Percentiles rank a stretch among this genome's conserved stretches.
Conservation (phyloP, 768 basidiomycete species). For the Mycena polygramma region DNA sequence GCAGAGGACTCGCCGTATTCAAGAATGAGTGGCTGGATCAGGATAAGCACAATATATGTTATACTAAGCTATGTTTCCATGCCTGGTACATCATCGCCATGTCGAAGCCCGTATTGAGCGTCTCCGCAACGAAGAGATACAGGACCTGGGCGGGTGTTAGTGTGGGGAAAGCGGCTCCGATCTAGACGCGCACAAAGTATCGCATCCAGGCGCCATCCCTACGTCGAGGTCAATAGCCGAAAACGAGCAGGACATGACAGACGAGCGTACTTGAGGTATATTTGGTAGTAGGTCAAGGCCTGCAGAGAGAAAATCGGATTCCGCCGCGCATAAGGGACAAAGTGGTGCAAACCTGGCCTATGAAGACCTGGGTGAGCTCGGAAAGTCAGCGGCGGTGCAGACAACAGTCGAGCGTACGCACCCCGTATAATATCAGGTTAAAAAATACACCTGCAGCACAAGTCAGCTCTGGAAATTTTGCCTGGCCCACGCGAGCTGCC, state of each 20-base stretch:
- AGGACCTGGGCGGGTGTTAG: constrained; percentile 3
- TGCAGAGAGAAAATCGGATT: background rate
- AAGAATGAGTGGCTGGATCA: constrained; percentile 53
- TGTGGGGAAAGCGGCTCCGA: background rate
- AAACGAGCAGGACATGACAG: too few relatives aligned
- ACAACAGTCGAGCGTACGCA: background rate
- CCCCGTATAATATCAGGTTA: constrained; percentile 33
- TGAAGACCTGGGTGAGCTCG: background rate
- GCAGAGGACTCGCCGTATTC: constrained; percentile 46
- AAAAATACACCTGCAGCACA: constrained; percentile 22
- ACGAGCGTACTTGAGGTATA: constrained; percentile 7
- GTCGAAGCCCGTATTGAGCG: constrained; percentile 51
- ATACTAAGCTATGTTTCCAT: too few relatives aligned
- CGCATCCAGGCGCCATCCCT: constrained; percentile 24
- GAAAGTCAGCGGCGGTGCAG: background rate
- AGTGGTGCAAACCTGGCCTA: constrained; percentile 2
- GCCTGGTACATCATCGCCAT: constrained; percentile 51
- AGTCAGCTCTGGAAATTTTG: background rate
- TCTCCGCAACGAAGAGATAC: constrained; percentile 46
- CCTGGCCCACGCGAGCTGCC: background rate
- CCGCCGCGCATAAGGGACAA: background rate
- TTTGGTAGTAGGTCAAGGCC: constrained; percentile 18
- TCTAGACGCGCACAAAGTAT: constrained; percentile 5
- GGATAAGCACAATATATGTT: too few relatives aligned
- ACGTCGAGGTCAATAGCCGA: background rate